Percentiles rank a stretch among this genome's conserved stretches.
Evolutionary conservation across 306 rosid genomes (phyloP).

Genomic region (Coriaria nepalensis): DNA sequence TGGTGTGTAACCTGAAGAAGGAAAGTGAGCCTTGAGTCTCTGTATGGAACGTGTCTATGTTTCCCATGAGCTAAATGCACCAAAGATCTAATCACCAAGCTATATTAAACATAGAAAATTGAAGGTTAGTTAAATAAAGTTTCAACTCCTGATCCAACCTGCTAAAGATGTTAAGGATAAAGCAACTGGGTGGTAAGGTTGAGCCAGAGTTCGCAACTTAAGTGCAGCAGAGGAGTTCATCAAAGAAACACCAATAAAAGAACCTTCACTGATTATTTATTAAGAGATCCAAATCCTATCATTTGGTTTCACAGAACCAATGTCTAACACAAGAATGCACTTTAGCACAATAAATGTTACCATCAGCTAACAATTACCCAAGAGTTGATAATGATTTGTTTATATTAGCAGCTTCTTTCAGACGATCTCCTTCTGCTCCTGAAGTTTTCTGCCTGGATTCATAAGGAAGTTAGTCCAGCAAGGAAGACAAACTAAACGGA

Average conservation of each 20-base stretch:
- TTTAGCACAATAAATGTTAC: neutral
- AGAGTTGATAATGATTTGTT: slow-evolving; percentile 90
- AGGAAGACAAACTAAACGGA: neutral
- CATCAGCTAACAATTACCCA: slow-evolving; percentile 43
- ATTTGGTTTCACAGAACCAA: too few species aligned
- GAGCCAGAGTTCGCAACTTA: too few species aligned
- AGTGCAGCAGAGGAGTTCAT: neutral
- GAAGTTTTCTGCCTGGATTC: slow-evolving; percentile 85
- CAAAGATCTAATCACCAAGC: slow-evolving; percentile 93
- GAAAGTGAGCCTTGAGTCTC: slow-evolving; percentile 96
- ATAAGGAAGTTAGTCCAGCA: slow-evolving; percentile 14
- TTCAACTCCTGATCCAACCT: too few species aligned
- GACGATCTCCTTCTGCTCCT: slow-evolving; percentile 85
- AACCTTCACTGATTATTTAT: neutral
- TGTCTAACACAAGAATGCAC: too few species aligned
- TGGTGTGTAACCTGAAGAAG: slow-evolving; percentile 74
- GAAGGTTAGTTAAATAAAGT: too few species aligned
- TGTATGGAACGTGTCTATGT: slow-evolving; percentile 90
- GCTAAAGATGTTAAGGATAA: too few species aligned
- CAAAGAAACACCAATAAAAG: neutral
- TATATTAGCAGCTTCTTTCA: slow-evolving; percentile 93
- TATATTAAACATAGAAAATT: slow-evolving; percentile 29
- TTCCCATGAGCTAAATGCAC: slow-evolving; percentile 91
- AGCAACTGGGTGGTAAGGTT: too few species aligned
- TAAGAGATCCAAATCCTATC: neutral